These are phyloP conservation scores for Coemansia nantahalensis DNA, from an alignment of 192 early-diverging fungal species.

Conservation along the genomic window DNA sequence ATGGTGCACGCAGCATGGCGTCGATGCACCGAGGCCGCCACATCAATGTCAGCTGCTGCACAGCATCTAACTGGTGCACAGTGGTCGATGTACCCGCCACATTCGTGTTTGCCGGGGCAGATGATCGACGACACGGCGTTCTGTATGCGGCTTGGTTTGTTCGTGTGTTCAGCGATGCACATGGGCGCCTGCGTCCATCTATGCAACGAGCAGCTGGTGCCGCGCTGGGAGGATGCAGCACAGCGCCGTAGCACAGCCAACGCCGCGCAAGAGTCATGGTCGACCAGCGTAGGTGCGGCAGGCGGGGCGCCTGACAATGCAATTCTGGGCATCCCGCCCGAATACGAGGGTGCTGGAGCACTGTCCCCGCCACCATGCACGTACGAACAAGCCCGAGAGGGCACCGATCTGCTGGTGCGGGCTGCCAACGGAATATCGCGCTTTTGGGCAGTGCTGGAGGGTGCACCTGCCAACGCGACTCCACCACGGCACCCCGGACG, in stretches of 20 bases:
- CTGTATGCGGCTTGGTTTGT: slow-evolving; percentile 42
- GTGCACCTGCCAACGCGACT: too few relatives aligned
- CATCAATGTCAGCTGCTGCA: slow-evolving; percentile 43
- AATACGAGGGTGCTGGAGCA: background rate
- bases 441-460: background rate
- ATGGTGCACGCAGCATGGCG: slow-evolving; percentile 50
- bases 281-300: too few relatives aligned
- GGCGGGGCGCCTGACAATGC: too few relatives aligned
- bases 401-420: slow-evolving; percentile 26
- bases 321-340: too few relatives aligned
- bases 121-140: slow-evolving; percentile 37
- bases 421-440: too few relatives aligned
- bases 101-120: background rate
- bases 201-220: slow-evolving; percentile 22
- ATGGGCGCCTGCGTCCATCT: slow-evolving; percentile 37
- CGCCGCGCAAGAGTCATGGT: too few relatives aligned
- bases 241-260: slow-evolving; percentile 1
- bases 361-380: slow-evolving; percentile 29
- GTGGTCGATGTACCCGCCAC: slow-evolving; percentile 34
- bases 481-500: too few relatives aligned
- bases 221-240: slow-evolving; percentile 22
- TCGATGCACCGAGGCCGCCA: slow-evolving; percentile 46
- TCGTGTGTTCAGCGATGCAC: slow-evolving; percentile 28
- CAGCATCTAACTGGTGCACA: slow-evolving; percentile 33
- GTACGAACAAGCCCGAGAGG: slow-evolving; percentile 21